These are phyloP conservation scores for Apiospora koreana DNA, from an alignment of 2,329 filamentous ascomycete genomes.

Conservation along the genomic window DNA sequence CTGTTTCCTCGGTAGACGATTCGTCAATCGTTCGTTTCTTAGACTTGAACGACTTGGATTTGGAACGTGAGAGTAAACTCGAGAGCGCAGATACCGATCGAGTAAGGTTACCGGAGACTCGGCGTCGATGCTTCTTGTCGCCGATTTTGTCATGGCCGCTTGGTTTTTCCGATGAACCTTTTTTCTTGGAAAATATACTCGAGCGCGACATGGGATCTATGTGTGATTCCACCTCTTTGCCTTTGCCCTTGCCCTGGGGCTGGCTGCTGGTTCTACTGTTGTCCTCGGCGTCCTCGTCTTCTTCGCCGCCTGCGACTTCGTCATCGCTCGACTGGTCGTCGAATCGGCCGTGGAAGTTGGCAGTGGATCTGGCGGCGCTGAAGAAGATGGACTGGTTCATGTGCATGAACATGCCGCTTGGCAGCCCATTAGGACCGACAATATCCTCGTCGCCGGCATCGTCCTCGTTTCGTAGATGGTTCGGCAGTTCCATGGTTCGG, in stretches of 20 bases:
- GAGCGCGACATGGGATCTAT: constrained; percentile 20
- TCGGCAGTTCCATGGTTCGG: constrained; percentile 53
- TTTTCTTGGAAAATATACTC: constrained; percentile 27
- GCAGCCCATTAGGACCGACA: constrained; percentile 38
- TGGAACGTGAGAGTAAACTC: constrained; percentile 41
- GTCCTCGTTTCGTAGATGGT: constrained; percentile 49
- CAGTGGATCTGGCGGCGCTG: constrained; percentile 79
- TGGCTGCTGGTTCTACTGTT: constrained; percentile 1
- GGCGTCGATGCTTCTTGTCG: constrained; percentile 53
- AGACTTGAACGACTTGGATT: constrained; percentile 42
- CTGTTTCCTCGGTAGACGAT: constrained; percentile 20
- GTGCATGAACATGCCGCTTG: constrained; percentile 58
- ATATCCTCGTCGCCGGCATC: constrained; percentile 54
- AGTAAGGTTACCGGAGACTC: constrained; percentile 65
- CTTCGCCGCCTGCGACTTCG: constrained; percentile 39
- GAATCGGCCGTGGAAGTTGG: constrained; percentile 80
- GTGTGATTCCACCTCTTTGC: constrained; percentile 24
- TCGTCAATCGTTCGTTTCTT: constrained; percentile 41
- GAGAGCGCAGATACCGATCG: constrained; percentile 65
- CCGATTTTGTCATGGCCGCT: constrained; percentile 14
- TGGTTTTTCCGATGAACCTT: constrained; percentile 33
- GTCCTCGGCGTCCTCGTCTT: constrained; percentile 23
- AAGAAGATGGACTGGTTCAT: constrained; percentile 97
- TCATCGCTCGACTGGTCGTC: constrained; percentile 79
- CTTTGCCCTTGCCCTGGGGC: constrained; percentile 23